phyloP scores from a whole-genome alignment of 2,329 filamentous ascomycete genomes.

The Lachnellula cervina region DNA sequence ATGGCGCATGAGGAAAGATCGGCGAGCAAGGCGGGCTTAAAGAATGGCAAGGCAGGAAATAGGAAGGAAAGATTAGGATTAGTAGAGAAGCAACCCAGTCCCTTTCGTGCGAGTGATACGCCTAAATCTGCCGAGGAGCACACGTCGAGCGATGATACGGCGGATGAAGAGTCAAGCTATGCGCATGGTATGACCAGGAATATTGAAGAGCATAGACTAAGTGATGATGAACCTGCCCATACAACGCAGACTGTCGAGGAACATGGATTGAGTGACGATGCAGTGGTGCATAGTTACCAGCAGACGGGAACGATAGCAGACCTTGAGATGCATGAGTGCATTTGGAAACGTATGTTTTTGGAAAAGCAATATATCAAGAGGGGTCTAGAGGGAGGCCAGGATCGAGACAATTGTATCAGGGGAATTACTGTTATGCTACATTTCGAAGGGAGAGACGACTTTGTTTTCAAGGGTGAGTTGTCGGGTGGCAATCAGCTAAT shows the following conservation, averaged over 20 bases:
- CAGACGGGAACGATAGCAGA: background rate
- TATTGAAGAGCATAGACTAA: constrained; percentile 5
- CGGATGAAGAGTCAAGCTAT: background rate
- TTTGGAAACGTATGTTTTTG: constrained; percentile 21
- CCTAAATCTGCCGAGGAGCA: constrained; percentile 3
- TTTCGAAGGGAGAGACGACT: constrained; percentile 19
- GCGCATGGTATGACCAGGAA: background rate
- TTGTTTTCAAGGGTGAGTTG: constrained; percentile 18
- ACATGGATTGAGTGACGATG: constrained; percentile 1
- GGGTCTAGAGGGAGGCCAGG: background rate
- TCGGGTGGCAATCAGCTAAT: constrained; percentile 8
- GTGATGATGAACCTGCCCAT: constrained; percentile 1
- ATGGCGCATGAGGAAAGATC: background rate
- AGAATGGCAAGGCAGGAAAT: background rate
- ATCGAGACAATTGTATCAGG: constrained; percentile 5
- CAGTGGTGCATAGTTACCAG: background rate
- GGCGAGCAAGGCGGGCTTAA: background rate
- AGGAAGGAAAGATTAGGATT: constrained; percentile 9
- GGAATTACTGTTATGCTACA: constrained; percentile 26
- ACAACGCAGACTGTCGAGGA: background rate
- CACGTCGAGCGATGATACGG: constrained; percentile 3
- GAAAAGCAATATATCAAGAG: background rate
- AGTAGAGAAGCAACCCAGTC: constrained; percentile 7
- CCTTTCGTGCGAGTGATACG: background rate
- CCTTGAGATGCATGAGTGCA: constrained; percentile 18